phyloP scores from a whole-genome alignment of 495 filamentous ascomycete genomes.

The Tetracladium setigerum region DNA sequence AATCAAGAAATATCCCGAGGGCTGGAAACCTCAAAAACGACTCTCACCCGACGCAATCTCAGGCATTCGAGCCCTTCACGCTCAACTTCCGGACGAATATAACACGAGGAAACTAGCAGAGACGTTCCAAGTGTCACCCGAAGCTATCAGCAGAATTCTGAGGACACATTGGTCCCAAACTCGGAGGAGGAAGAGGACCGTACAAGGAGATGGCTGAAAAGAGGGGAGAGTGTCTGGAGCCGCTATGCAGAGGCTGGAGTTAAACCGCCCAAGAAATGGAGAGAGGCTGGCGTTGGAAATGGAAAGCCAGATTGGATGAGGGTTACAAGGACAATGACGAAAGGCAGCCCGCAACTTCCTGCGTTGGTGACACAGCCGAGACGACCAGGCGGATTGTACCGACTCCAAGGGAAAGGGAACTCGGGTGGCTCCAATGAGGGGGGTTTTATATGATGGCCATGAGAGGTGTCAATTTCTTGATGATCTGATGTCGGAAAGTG shows the following conservation, averaged over 20 bases:
- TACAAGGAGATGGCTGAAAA: constrained; percentile 64
- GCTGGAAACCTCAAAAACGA: constrained; percentile 76
- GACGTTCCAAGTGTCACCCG: constrained; percentile 77
- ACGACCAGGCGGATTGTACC: not conserved
- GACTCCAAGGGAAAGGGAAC: not conserved
- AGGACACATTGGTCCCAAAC: constrained; percentile 73
- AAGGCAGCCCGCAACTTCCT: not conserved
- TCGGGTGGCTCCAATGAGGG: not conserved
- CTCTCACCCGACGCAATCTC: constrained; percentile 87
- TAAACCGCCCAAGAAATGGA: constrained; percentile 62
- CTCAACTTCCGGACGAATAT: constrained; percentile 65
- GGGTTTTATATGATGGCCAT: not conserved
- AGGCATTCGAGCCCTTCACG: constrained; percentile 73
- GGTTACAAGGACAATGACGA: constrained; percentile 1
- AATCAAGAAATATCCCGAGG: constrained; percentile 63
- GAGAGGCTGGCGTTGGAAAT: constrained; percentile 55
- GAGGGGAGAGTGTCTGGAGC: constrained; percentile 71
- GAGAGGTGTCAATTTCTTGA: not conserved
- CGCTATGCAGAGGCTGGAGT: constrained; percentile 60
- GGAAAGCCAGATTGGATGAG: constrained; percentile 15
- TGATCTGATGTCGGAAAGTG: too few species aligned
- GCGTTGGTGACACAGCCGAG: constrained; percentile 6
- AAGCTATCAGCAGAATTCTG: constrained; percentile 80
- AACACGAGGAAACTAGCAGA: constrained; percentile 65
- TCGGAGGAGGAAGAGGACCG: constrained; percentile 53